Conservation (phyloP, 495 filamentous ascomycete genomes). For the Pseudevernia furfuracea region DNA sequence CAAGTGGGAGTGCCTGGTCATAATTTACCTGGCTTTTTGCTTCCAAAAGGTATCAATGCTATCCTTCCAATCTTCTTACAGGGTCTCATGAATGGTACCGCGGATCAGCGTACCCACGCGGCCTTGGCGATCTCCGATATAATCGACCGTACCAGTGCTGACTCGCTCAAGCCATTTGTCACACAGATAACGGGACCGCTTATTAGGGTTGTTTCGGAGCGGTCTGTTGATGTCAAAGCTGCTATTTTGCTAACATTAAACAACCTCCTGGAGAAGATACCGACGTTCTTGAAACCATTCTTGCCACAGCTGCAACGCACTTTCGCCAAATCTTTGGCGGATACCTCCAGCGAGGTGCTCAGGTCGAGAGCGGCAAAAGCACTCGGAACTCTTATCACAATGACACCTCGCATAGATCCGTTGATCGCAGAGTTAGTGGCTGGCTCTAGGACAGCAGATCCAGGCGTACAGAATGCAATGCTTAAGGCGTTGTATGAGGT, state of each 20-base stretch:
- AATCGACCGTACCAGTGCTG: constrained; percentile 77
- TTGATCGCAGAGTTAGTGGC: constrained; percentile 79
- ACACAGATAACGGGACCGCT: constrained; percentile 96
- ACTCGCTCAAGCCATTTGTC: constrained; percentile 84
- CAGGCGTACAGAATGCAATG: constrained; percentile 92
- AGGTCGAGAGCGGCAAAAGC: constrained; percentile 90
- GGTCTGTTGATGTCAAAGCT: constrained; percentile 88
- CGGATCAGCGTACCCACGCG: constrained; percentile 84
- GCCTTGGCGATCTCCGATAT: constrained; percentile 93
- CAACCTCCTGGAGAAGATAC: constrained; percentile 94
- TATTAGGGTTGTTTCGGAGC: constrained; percentile 92
- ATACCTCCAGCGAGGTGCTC: constrained; percentile 82
- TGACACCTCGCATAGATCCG: constrained; percentile 92
- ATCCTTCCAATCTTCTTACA: constrained; percentile 96
- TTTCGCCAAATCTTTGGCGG: constrained; percentile 90
- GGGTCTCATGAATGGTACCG: constrained; percentile 89
- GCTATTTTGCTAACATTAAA: constrained; percentile 92
- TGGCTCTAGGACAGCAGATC: constrained; percentile 81
- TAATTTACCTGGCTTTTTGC: constrained; percentile 77
- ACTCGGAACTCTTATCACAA: constrained; percentile 87
- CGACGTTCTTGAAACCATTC: constrained; percentile 91
- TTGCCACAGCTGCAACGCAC: constrained; percentile 92
- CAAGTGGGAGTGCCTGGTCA: constrained; percentile 83
- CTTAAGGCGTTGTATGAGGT: constrained; percentile 95
- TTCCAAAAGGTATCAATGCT: constrained; percentile 96